These are phyloP conservation scores for Alloascoidea africana DNA, from an alignment of 805 yeast species.

Conservation along the genomic window DNA sequence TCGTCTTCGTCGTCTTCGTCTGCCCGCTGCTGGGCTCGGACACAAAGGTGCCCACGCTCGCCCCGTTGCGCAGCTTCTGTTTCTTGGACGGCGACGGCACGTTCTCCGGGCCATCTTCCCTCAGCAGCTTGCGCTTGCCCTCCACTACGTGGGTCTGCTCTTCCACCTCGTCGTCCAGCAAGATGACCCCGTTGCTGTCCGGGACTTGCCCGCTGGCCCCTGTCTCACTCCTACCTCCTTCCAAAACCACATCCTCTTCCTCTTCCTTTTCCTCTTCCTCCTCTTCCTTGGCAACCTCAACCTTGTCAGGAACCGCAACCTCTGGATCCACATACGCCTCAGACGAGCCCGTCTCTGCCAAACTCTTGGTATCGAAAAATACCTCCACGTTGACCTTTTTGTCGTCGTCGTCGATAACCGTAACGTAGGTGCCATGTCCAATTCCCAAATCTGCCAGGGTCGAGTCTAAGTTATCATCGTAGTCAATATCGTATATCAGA, in stretches of 20 bases:
- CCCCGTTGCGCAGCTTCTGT: not conserved
- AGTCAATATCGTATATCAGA: constrained; percentile 73
- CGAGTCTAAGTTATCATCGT: constrained; percentile 55
- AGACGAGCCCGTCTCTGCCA: not conserved
- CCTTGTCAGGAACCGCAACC: not conserved
- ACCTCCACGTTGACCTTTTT: constrained; percentile 46
- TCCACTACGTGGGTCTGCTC: not conserved
- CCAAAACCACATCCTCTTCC: no score
- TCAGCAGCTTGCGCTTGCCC: not conserved
- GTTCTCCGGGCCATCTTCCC: not conserved
- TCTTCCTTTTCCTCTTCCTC: constrained; percentile 1
- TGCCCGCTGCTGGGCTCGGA: no score
- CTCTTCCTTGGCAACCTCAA: not conserved
- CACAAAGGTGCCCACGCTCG: constrained; percentile 35
- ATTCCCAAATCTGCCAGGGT: constrained; percentile 39
- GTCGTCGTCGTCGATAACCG: constrained; percentile 74
- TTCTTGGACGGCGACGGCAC: not conserved
- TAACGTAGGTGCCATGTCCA: constrained; percentile 41
- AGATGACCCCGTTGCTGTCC: constrained; percentile 1
- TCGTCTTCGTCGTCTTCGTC: no score
- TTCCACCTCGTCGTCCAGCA: not conserved
- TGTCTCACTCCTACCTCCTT: no score
- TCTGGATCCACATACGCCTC: not conserved
- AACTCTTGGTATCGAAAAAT: constrained; percentile 22
- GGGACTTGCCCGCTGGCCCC: not conserved